Conservation (phyloP, 305 asterid genomes). For the Fraxinus sp. region DNA sequence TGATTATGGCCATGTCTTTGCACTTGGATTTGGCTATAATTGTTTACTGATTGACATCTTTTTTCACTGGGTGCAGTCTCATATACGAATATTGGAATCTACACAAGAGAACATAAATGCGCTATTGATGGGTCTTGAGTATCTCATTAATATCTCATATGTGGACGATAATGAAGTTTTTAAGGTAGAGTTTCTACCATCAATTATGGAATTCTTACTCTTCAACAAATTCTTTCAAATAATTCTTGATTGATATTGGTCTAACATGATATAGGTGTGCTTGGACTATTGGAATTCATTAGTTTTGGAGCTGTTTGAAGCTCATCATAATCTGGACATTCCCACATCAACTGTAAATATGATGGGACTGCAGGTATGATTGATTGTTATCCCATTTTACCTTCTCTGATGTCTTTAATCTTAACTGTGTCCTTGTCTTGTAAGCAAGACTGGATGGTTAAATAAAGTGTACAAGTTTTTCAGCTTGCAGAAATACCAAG, state of each 20-base stretch:
- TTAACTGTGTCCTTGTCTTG: background rate
- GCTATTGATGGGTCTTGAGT: slow-evolving; percentile 79
- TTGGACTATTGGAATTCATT: slow-evolving; percentile 96
- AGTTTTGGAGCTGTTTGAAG: slow-evolving; percentile 88
- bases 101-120: slow-evolving; percentile 71
- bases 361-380: slow-evolving; percentile 86
- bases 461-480: background rate
- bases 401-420: slow-evolving; percentile 5
- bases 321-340: slow-evolving; percentile 71
- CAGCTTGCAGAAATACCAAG: background rate
- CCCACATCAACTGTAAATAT: slow-evolving; percentile 62
- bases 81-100: slow-evolving; percentile 79
- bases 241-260: background rate
- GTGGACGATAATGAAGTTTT: slow-evolving; percentile 98
- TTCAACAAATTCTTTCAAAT: background rate
- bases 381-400: background rate
- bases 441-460: background rate
- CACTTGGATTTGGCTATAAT: slow-evolving; percentile 10
- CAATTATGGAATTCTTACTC: background rate
- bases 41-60: slow-evolving; percentile 5
- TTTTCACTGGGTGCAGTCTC: slow-evolving; percentile 52
- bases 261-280: slow-evolving; percentile 57
- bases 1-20: slow-evolving; percentile 1
- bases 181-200: slow-evolving; percentile 51
- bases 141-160: slow-evolving; percentile 82